Conservation (phyloP, 2,329 filamentous ascomycete genomes). For the Alternaria solani region DNA sequence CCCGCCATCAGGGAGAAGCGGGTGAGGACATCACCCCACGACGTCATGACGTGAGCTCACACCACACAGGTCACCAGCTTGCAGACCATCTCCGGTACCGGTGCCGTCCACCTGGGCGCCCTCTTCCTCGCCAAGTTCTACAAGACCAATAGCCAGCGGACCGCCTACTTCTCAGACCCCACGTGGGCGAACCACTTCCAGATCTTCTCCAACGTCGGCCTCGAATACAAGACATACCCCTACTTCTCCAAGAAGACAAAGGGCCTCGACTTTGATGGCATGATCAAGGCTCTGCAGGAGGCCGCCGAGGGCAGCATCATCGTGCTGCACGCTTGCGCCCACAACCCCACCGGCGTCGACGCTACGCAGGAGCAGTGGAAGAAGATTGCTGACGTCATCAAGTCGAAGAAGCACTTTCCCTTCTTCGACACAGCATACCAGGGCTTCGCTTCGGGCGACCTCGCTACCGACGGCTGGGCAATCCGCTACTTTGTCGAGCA, state of each 20-base stretch:
- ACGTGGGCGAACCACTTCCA: slow-evolving; percentile 99
- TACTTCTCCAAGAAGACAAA: slow-evolving; percentile 92
- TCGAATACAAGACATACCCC: slow-evolving; percentile 83
- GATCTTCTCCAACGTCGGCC: slow-evolving; percentile 90
- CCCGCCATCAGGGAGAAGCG: slow-evolving; percentile 86
- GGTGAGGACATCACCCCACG: slow-evolving; percentile 52
- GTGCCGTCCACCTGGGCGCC: slow-evolving; percentile 90
- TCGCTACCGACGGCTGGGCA: slow-evolving; percentile 86
- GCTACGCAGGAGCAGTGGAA: slow-evolving; percentile 94
- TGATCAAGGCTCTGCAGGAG: slow-evolving; percentile 72
- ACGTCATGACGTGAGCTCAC: slow-evolving; percentile 39
- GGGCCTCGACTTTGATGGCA: slow-evolving; percentile 90
- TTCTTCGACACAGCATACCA: slow-evolving; percentile 99
- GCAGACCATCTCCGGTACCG: slow-evolving; percentile 97
- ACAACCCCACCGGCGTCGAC: slow-evolving; percentile 98
- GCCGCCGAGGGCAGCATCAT: slow-evolving; percentile 85
- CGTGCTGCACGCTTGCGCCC: slow-evolving; percentile 92
- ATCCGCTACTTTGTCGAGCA: slow-evolving; percentile 93
- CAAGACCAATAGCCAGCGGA: slow-evolving; percentile 68
- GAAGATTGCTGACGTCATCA: slow-evolving; percentile 80
- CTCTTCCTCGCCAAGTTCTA: slow-evolving; percentile 96
- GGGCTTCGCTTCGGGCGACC: slow-evolving; percentile 92
- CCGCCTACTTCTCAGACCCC: slow-evolving; percentile 90
- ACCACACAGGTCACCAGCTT: slow-evolving; percentile 69
- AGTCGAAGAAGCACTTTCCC: slow-evolving; percentile 84